Conservation (phyloP, 1,139 yeast genomes). For the Magnusiomyces clavatus region DNA sequence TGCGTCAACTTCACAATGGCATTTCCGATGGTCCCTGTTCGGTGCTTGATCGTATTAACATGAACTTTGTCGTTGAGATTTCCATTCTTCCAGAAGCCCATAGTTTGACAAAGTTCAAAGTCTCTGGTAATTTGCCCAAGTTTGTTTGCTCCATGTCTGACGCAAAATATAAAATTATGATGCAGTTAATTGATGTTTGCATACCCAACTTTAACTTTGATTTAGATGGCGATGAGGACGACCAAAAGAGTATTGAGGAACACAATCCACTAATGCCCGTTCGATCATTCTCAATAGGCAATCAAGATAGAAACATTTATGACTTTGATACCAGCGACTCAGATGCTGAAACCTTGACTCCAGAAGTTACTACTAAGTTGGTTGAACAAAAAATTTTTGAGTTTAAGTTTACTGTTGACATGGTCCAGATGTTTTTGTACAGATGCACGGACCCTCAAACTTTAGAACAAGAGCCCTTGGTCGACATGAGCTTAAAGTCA, state of each 20-base stretch:
- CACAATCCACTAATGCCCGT: background rate
- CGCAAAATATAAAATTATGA: conserved; percentile 78
- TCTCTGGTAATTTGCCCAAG: conserved; percentile 76
- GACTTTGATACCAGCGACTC: conserved; percentile 5
- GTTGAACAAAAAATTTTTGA: conserved; percentile 57
- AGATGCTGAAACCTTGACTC: conserved; percentile 1
- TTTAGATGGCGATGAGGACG: conserved; percentile 18
- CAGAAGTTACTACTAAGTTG: background rate
- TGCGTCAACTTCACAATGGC: conserved; percentile 38
- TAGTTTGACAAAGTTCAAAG: conserved; percentile 60
- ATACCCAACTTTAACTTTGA: conserved; percentile 51
- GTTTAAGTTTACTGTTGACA: conserved; percentile 58
- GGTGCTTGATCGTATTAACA: conserved; percentile 67
- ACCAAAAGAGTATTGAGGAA: background rate
- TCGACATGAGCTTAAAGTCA: conserved; percentile 64
- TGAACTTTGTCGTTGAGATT: conserved; percentile 66
- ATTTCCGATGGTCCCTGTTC: conserved; percentile 36
- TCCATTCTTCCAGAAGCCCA: conserved; percentile 80
- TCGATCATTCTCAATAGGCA: background rate
- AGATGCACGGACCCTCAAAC: conserved; percentile 60
- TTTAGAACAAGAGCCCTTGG: conserved; percentile 56
- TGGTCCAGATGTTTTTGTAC: conserved; percentile 53
- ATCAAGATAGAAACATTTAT: background rate
- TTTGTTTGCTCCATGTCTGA: conserved; percentile 72
- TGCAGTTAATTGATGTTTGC: conserved; percentile 65